A percentile compares a stretch with the other conserved stretches of the same genome.
phyloP scores from a whole-genome alignment of 2,329 filamentous ascomycete species.

The Diaporthe sp. region DNA sequence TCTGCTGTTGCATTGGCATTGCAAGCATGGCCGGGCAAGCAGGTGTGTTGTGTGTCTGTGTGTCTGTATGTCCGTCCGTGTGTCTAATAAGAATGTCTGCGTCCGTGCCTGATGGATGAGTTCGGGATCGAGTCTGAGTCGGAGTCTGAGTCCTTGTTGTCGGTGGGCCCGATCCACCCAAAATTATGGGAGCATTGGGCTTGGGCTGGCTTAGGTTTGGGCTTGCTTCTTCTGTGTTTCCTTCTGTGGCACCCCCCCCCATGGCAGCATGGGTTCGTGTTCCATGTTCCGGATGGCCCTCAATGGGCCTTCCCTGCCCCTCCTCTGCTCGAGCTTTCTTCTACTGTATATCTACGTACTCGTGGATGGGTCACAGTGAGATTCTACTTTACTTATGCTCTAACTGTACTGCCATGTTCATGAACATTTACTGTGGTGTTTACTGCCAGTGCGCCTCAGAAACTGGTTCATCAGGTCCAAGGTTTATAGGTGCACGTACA shows the following conservation, averaged over 20 bases:
- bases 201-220: conserved; percentile 13
- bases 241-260: not conserved
- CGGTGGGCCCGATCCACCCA: conserved; percentile 20
- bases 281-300: not conserved
- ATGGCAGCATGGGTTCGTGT: not conserved
- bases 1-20: conserved; percentile 18
- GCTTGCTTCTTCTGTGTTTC: conserved; percentile 11
- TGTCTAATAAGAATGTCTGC: not conserved
- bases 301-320: not conserved
- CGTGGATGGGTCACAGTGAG: not conserved
- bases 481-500: not conserved
- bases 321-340: not conserved
- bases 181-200: conserved; percentile 25
- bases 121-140: not conserved
- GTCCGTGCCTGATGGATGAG: conserved; percentile 11
- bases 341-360: not conserved
- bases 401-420: not conserved
- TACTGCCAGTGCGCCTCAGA: not conserved
- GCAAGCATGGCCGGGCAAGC: not conserved
- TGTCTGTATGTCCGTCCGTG: not conserved
- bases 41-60: conserved; percentile 9
- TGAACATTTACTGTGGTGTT: not conserved
- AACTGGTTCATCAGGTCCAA: not conserved
- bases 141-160: not conserved
- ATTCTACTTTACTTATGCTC: not conserved